Percentiles rank a stretch among this genome's conserved stretches.
phyloP scores from a whole-genome alignment of 495 filamentous ascomycete species.

The Penicillium herquei region DNA sequence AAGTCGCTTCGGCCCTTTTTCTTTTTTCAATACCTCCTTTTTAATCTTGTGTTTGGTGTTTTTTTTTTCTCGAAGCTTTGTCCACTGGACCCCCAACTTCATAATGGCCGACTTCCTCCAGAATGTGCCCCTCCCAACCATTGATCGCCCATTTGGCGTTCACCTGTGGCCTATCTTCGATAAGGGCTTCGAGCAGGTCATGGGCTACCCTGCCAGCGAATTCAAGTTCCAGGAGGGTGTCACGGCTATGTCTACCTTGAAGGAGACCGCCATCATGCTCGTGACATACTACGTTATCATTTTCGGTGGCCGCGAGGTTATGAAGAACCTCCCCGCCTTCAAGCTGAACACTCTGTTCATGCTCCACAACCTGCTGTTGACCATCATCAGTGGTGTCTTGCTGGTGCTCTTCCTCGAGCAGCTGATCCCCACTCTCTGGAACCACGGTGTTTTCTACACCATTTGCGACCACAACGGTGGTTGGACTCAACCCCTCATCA shows the following conservation, averaged over 20 bases:
- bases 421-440: slow-evolving; percentile 57
- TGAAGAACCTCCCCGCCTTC: slow-evolving; percentile 57
- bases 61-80: background rate
- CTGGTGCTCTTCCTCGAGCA: slow-evolving; percentile 66
- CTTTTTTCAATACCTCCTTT: background rate
- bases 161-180: slow-evolving; percentile 93
- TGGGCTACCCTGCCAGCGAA: slow-evolving; percentile 62
- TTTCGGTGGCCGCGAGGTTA: slow-evolving; percentile 65
- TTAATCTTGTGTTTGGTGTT: background rate
- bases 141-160: slow-evolving; percentile 91
- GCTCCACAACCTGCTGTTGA: slow-evolving; percentile 68
- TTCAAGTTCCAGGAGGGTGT: slow-evolving; percentile 58
- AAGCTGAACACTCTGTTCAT: slow-evolving; percentile 66
- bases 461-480: slow-evolving; percentile 65
- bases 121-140: slow-evolving; percentile 67
- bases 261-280: slow-evolving; percentile 55
- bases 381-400: slow-evolving; percentile 58
- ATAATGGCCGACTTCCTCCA: slow-evolving; percentile 58
- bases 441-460: slow-evolving; percentile 60
- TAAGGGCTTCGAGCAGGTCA: slow-evolving; percentile 69
- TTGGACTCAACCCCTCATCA: slow-evolving; percentile 64
- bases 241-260: slow-evolving; percentile 61
- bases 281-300: slow-evolving; percentile 64
- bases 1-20: slow-evolving; percentile 4
- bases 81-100: slow-evolving; percentile 5